These are phyloP conservation scores for Primulina huaijiensis DNA, from an alignment of 257 asterid genomes.

Conservation along the genomic window DNA sequence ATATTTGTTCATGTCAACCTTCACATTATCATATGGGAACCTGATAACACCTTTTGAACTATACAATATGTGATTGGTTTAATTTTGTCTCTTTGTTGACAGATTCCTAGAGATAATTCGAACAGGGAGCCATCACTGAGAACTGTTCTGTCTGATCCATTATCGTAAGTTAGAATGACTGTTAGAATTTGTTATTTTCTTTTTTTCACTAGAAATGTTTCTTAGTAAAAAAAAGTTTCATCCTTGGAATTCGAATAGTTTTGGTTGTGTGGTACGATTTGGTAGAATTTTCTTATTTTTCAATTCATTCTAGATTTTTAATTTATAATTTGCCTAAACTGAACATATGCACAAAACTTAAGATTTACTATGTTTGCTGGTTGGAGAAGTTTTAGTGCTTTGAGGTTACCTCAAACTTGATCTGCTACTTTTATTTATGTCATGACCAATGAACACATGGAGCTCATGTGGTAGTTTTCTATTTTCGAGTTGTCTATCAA, in stretches of 20 bases:
- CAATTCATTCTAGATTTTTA: too few species aligned
- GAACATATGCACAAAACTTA: background rate
- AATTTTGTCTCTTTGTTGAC: constrained; percentile 41
- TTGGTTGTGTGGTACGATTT: background rate
- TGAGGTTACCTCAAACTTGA: background rate
- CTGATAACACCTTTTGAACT: constrained; percentile 25
- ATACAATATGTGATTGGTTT: constrained; percentile 29
- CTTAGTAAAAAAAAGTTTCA: background rate
- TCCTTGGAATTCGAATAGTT: constrained; percentile 3
- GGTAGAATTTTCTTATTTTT: background rate
- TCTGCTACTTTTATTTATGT: background rate
- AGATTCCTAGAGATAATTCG: constrained; percentile 67
- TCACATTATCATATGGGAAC: background rate
- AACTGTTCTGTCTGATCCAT: constrained; percentile 86
- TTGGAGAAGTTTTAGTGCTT: background rate
- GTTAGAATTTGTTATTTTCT: constrained; percentile 16
- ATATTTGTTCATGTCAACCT: background rate
- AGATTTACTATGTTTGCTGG: background rate
- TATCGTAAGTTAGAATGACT: constrained; percentile 68
- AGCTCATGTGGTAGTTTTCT: too few species aligned
- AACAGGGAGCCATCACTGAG: constrained; percentile 81
- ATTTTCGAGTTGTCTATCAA: too few species aligned
- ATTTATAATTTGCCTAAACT: background rate
- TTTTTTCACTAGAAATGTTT: constrained; percentile 9
- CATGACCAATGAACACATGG: background rate